Evolutionary conservation across 768 basidiomycete genomes (phyloP).

Genomic region (Rhodotorula kratochvilovae): DNA sequence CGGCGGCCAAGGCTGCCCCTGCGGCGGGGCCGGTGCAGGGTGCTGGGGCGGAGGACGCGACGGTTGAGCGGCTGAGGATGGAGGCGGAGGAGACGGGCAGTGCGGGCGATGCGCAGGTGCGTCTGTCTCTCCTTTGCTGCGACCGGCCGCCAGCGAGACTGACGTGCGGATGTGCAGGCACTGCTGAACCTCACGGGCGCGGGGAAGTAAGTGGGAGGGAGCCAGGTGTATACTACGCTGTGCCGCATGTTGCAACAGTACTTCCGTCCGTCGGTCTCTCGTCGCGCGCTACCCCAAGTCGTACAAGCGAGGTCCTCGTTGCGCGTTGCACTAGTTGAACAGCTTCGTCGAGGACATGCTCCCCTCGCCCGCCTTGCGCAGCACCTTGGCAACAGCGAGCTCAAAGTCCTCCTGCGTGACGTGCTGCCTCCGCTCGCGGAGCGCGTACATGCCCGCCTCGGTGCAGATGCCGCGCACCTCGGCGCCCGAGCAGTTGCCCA

Average conservation of each 20-base stretch:
- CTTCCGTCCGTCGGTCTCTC: neutral
- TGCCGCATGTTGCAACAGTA: neutral
- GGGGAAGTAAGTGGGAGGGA: neutral
- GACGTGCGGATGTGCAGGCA: neutral
- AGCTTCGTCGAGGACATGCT: conserved; percentile 92
- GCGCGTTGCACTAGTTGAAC: conserved; percentile 54
- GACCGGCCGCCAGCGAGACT: neutral
- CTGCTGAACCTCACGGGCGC: neutral
- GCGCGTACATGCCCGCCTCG: conserved; percentile 97
- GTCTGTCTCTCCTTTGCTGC: neutral
- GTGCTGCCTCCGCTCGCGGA: conserved; percentile 90
- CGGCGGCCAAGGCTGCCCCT: conserved; percentile 9
- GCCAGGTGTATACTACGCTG: neutral
- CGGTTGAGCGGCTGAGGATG: conserved; percentile 1
- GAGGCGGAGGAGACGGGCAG: conserved; percentile 7
- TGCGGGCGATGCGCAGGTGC: conserved; percentile 29
- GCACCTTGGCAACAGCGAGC: conserved; percentile 91
- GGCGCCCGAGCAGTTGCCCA: conserved; percentile 97
- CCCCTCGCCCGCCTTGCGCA: conserved; percentile 85
- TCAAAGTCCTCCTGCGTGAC: conserved; percentile 99
- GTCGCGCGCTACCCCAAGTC: too few species aligned
- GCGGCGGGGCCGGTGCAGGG: neutral
- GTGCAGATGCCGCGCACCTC: conserved; percentile 97
- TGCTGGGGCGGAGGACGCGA: neutral
- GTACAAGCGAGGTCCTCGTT: neutral